A percentile compares a stretch with the other conserved stretches of the same genome.
phyloP scores from a whole-genome alignment of 208 protist genomes.

The Trypanosoma cruzi region DNA sequence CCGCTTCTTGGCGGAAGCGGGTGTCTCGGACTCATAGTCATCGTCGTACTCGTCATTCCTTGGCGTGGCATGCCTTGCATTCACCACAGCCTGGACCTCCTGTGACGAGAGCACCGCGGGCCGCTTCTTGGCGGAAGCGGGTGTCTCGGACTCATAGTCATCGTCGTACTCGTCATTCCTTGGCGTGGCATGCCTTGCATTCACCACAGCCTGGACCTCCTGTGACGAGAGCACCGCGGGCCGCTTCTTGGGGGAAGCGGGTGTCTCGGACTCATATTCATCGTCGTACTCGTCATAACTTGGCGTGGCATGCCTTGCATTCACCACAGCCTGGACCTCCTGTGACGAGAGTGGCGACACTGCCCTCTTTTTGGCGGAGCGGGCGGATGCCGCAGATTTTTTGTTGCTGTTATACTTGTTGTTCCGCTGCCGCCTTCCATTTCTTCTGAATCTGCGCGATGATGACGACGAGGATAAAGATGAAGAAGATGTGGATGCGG shows the following conservation, averaged over 20 bases:
- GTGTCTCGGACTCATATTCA: background rate
- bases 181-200: background rate
- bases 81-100: too few relatives aligned
- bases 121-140: background rate
- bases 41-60: background rate
- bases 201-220: background rate
- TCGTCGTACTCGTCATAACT: background rate
- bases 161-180: constrained; percentile 15
- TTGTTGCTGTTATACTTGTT: background rate
- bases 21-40: background rate
- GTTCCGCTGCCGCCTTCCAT: background rate
- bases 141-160: constrained; percentile 11
- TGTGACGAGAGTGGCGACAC: background rate
- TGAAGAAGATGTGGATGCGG: background rate
- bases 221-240: background rate
- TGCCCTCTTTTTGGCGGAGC: background rate
- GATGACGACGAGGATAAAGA: constrained; percentile 1
- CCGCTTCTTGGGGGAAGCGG: too few relatives aligned
- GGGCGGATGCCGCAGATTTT: too few relatives aligned
- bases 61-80: too few relatives aligned
- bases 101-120: too few relatives aligned
- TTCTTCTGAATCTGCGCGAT: background rate
- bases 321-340: background rate
- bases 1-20: too few relatives aligned
- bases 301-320: background rate